These are phyloP conservation scores for Neurospora sp. DNA, from an alignment of 495 filamentous ascomycete species.

Conservation along the genomic window DNA sequence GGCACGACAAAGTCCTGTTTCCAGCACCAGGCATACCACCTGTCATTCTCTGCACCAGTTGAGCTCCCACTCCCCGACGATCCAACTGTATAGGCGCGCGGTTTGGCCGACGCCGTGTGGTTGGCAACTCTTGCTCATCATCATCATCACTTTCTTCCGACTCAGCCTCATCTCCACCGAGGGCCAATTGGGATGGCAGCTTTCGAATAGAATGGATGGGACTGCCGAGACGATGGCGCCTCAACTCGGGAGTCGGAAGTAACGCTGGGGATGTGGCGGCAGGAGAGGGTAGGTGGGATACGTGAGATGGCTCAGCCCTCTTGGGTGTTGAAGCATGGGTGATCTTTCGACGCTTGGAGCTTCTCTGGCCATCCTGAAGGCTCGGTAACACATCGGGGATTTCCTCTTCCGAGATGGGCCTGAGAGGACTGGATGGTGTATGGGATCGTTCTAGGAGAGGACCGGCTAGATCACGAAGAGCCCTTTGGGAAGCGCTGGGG, in stretches of 20 bases:
- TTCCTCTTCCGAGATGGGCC: conserved; percentile 26
- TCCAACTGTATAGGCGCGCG: conserved; percentile 22
- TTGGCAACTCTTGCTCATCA: conserved; percentile 11
- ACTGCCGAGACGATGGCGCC: conserved; percentile 19
- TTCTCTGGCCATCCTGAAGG: conserved; percentile 9
- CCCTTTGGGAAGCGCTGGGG: conserved; percentile 48
- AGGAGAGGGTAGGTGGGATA: conserved; percentile 17
- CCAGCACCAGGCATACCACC: conserved; percentile 28
- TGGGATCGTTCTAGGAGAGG: conserved; percentile 50
- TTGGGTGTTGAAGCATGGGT: conserved; percentile 15
- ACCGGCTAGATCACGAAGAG: conserved; percentile 60
- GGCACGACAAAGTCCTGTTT: conserved; percentile 22
- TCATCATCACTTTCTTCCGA: background rate
- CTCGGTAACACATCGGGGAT: conserved; percentile 15
- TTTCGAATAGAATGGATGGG: conserved; percentile 25
- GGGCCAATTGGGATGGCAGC: background rate
- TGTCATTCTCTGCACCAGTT: conserved; percentile 32
- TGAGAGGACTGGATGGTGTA: conserved; percentile 36
- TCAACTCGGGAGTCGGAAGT: conserved; percentile 17
- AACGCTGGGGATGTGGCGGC: conserved; percentile 16
- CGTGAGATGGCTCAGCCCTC: conserved; percentile 1
- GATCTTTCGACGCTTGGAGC: conserved; percentile 32
- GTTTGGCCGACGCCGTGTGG: background rate
- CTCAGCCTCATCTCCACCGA: background rate
- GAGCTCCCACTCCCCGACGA: conserved; percentile 29